Conservation (phyloP, 2,329 filamentous ascomycete species). For the Aspergillus hiratsukae region DNA sequence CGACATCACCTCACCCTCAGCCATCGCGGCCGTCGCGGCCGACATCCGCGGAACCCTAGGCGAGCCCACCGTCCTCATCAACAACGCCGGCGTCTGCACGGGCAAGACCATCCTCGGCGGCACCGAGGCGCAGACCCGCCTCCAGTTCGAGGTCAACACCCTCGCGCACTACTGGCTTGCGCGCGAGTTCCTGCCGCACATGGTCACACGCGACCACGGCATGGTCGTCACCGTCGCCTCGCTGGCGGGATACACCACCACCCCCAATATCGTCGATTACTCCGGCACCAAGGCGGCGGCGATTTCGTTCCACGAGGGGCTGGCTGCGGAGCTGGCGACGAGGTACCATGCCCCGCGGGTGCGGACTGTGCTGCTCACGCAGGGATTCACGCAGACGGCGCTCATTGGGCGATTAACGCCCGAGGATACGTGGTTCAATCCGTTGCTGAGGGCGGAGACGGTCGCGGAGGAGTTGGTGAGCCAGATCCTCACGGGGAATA, state of each 20-base stretch:
- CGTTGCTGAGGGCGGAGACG: conserved; percentile 55
- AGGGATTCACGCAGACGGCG: conserved; percentile 58
- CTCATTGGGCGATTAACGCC: conserved; percentile 56
- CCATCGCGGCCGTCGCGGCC: conserved; percentile 50
- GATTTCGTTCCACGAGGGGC: conserved; percentile 63
- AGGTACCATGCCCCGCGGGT: conserved; percentile 61
- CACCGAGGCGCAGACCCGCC: conserved; percentile 55
- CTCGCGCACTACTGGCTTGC: conserved; percentile 64
- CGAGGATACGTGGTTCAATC: conserved; percentile 49
- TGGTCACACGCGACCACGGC: conserved; percentile 62
- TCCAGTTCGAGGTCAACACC: conserved; percentile 67
- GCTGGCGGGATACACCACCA: conserved; percentile 56
- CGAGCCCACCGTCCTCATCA: conserved; percentile 60
- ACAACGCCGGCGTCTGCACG: conserved; percentile 36
- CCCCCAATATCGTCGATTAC: conserved; percentile 66
- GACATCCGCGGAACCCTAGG: conserved; percentile 55
- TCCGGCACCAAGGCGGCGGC: conserved; percentile 62
- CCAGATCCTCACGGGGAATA: conserved; percentile 55
- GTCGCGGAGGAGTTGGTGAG: conserved; percentile 61
- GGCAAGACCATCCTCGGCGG: conserved; percentile 59
- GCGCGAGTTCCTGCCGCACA: conserved; percentile 63
- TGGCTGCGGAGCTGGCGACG: conserved; percentile 55
- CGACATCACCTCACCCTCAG: conserved; percentile 60
- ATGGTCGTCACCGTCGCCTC: conserved; percentile 69
- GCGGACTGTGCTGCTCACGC: conserved; percentile 60